A percentile compares a stretch with the other conserved stretches of the same genome.
Evolutionary conservation across 2,329 filamentous ascomycete species (phyloP).

Genomic region (Colletotrichum destructivum): DNA sequence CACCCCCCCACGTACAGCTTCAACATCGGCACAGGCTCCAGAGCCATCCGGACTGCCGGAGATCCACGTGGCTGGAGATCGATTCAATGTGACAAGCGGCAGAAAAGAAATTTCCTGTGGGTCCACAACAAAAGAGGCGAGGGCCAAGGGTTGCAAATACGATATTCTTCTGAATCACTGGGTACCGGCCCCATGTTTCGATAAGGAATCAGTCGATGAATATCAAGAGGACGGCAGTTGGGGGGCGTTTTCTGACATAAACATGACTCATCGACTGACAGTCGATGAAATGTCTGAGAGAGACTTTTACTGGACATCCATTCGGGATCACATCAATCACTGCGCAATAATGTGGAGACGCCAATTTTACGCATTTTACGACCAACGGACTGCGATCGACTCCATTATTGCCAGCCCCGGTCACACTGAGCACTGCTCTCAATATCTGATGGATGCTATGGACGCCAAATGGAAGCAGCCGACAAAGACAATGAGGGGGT

Average conservation of each 20-base stretch:
- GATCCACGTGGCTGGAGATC: slow-evolving; percentile 1
- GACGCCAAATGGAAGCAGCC: slow-evolving; percentile 42
- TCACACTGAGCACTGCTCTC: slow-evolving; percentile 49
- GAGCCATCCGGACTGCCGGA: not conserved
- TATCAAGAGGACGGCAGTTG: slow-evolving; percentile 48
- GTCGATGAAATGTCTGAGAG: slow-evolving; percentile 45
- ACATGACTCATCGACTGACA: slow-evolving; percentile 43
- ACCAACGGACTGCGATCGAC: slow-evolving; percentile 44
- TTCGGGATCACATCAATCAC: slow-evolving; percentile 48
- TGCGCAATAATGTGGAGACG: slow-evolving; percentile 48
- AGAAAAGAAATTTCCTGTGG: slow-evolving; percentile 44
- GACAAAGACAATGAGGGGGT: slow-evolving; percentile 42
- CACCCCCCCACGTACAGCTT: slow-evolving; percentile 18
- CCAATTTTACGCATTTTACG: slow-evolving; percentile 46
- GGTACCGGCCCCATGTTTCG: slow-evolving; percentile 45
- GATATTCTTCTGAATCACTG: slow-evolving; percentile 48
- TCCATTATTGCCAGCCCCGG: slow-evolving; percentile 44
- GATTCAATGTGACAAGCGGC: slow-evolving; percentile 44
- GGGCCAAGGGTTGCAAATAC: slow-evolving; percentile 44
- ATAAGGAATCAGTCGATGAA: slow-evolving; percentile 46
- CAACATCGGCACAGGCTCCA: not conserved
- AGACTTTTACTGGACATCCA: slow-evolving; percentile 46
- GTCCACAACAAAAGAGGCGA: slow-evolving; percentile 43
- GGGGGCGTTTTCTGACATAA: slow-evolving; percentile 46
- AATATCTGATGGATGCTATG: slow-evolving; percentile 47